Conservation (phyloP, 768 basidiomycete genomes). For the Rhodosporidiobolus sp. region DNA sequence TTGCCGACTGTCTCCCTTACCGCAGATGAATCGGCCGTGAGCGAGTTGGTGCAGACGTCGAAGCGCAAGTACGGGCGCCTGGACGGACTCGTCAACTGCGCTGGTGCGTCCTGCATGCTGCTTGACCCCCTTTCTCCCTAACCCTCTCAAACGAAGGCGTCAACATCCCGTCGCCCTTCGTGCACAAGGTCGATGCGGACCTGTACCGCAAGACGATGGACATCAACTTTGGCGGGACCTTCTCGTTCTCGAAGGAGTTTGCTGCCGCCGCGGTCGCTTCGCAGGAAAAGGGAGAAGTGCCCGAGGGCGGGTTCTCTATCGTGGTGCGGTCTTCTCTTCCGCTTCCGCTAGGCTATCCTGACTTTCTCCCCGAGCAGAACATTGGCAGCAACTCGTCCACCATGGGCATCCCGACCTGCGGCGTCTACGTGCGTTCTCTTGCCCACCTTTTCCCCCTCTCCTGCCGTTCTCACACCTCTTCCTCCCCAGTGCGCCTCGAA, state of each 20-base stretch:
- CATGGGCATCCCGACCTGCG: constrained; percentile 2
- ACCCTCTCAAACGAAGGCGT: constrained; percentile 23
- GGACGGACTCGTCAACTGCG: constrained; percentile 36
- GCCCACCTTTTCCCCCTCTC: background rate
- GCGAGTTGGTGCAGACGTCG: constrained; percentile 26
- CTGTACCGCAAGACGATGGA: constrained; percentile 12
- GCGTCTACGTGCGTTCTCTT: constrained; percentile 12
- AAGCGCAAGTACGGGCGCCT: constrained; percentile 25
- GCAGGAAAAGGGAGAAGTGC: background rate
- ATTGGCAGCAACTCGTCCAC: constrained; percentile 23
- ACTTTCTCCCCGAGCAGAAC: constrained; percentile 1
- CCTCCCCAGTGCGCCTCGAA: constrained; percentile 26
- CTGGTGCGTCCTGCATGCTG: background rate
- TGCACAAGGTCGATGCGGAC: background rate
- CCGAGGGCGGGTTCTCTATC: constrained; percentile 21
- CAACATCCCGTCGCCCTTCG: constrained; percentile 7
- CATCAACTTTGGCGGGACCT: constrained; percentile 24
- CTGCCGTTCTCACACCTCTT: background rate
- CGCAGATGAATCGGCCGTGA: constrained; percentile 19
- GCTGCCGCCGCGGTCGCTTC: background rate
- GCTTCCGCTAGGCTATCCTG: background rate
- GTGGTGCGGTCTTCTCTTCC: constrained; percentile 12
- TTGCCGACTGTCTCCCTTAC: background rate
- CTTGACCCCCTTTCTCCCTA: background rate
- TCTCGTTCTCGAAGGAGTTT: constrained; percentile 26